Percentiles rank a stretch among this genome's conserved stretches.
Evolutionary conservation across 78 protist genomes (phyloP).

Genomic region (Dictyostelium brefeldianum): DNA sequence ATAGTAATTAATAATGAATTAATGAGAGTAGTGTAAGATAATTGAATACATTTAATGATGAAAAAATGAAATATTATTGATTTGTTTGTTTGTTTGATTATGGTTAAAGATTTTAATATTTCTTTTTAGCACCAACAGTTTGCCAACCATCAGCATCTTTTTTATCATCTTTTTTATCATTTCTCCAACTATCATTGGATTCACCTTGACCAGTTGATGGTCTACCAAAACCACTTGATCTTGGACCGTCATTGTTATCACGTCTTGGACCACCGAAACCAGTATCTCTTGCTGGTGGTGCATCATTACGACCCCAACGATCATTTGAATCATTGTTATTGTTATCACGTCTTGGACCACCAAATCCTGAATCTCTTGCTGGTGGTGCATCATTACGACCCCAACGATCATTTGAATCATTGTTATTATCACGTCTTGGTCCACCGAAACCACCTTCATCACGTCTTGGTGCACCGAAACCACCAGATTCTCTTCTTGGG

Average conservation of each 20-base stretch:
- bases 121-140: conserved; percentile 48
- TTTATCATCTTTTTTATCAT: conserved; percentile 8
- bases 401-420: conserved; percentile 6
- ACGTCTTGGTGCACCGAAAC: conserved; percentile 20
- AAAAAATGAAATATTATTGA: no score
- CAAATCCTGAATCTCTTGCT: neutral
- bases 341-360: neutral
- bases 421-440: neutral
- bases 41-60: no score
- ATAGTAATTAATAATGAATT: no score
- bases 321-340: no score
- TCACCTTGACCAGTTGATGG: neutral
- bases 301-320: conserved; percentile 18
- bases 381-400: conserved; percentile 4
- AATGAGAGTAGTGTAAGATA: no score
- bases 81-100: no score
- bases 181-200: conserved; percentile 7
- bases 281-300: neutral
- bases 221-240: conserved; percentile 5
- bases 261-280: neutral
- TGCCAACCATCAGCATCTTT: conserved; percentile 74
- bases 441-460: neutral
- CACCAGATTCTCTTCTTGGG: neutral
- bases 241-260: neutral
- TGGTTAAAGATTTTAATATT: neutral